A percentile compares a stretch with the other conserved stretches of the same genome.
phyloP scores from a whole-genome alignment of 768 basidiomycete species.

The Strobilomyces confusus region DNA sequence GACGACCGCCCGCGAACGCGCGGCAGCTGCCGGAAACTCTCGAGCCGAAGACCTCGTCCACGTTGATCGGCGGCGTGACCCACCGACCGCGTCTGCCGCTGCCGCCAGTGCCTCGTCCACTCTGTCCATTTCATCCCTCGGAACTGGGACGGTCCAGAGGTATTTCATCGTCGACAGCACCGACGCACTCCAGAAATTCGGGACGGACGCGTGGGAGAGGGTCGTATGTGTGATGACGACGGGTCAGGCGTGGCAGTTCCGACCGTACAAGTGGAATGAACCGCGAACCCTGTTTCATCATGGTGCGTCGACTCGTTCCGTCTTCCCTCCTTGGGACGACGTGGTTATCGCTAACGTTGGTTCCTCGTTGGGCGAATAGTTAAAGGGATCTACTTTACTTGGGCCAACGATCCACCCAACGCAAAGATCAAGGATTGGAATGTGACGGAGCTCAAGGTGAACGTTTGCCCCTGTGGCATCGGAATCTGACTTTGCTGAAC shows the following conservation, averaged over 20 bases:
- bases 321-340: no score
- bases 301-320: slow-evolving; percentile 50
- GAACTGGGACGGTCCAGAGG: slow-evolving; percentile 23
- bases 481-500: no score
- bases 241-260: no score
- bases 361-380: slow-evolving; percentile 43
- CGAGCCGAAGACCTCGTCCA: slow-evolving; percentile 80
- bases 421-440: slow-evolving; percentile 56
- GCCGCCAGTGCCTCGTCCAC: background rate
- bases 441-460: slow-evolving; percentile 64
- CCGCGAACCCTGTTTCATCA: slow-evolving; percentile 90
- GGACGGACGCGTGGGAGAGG: no score
- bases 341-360: no score
- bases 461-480: no score
- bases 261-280: slow-evolving; percentile 96
- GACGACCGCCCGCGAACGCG: slow-evolving; percentile 66
- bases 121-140: no score
- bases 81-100: slow-evolving; percentile 24
- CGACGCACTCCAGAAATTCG: slow-evolving; percentile 86
- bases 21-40: slow-evolving; percentile 64
- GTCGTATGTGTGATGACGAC: slow-evolving; percentile 98
- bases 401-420: slow-evolving; percentile 89
- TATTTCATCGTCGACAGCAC: slow-evolving; percentile 91
- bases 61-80: slow-evolving; percentile 81
- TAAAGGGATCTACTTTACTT: slow-evolving; percentile 90